phyloP scores from a whole-genome alignment of 345 rosid species.

The Pugionium dolabratum region DNA sequence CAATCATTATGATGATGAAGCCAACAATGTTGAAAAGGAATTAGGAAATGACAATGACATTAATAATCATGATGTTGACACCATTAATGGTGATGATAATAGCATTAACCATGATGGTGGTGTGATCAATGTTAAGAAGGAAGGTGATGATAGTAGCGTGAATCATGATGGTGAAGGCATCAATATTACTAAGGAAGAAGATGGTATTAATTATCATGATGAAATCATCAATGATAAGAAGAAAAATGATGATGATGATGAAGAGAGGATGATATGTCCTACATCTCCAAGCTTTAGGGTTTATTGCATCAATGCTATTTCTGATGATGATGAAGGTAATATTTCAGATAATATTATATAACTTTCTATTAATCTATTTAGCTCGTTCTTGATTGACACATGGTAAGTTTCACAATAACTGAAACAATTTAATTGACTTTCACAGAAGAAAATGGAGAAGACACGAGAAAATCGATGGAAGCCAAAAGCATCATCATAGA shows the following conservation, averaged over 20 bases:
- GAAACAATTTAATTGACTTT: neutral
- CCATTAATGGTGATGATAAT: too few species aligned
- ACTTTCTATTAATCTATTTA: too few species aligned
- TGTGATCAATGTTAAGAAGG: conserved; percentile 20
- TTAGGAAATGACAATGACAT: too few species aligned
- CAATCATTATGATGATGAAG: neutral
- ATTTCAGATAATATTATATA: neutral
- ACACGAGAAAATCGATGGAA: conserved; percentile 28
- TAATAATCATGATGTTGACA: too few species aligned
- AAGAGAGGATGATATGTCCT: conserved; percentile 36
- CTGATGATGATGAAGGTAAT: conserved; percentile 34
- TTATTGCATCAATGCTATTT: conserved; percentile 41
- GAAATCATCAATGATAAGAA: neutral
- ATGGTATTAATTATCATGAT: neutral
- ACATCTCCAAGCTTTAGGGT: conserved; percentile 54
- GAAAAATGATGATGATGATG: conserved; percentile 15
- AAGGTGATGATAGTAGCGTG: neutral
- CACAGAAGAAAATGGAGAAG: conserved; percentile 34
- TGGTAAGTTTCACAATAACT: too few species aligned
- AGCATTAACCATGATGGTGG: neutral
- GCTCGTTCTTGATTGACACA: neutral
- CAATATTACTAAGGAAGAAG: conserved; percentile 5
- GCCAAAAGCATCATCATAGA: conserved; percentile 33
- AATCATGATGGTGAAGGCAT: conserved; percentile 3
- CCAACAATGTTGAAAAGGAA: too few species aligned